Conservation (phyloP, 2,329 filamentous ascomycete species). For the Lasiodiplodia theobromae region DNA sequence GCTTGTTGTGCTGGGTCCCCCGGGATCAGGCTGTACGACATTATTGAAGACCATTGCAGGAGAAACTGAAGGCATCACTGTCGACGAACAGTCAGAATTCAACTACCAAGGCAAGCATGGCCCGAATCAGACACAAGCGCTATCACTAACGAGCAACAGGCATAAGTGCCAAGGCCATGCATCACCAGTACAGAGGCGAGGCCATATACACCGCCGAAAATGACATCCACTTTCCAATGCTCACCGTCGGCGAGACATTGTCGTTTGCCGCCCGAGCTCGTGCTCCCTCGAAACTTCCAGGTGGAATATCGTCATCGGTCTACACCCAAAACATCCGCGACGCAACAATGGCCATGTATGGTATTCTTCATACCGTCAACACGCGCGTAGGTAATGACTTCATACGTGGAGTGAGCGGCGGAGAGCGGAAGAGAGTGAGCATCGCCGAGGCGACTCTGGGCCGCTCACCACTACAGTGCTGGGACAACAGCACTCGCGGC, state of each 20-base stretch:
- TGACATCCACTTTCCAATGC: slow-evolving; percentile 78
- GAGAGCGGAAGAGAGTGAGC: slow-evolving; percentile 77
- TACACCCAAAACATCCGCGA: slow-evolving; percentile 70
- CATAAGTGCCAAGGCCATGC: slow-evolving; percentile 74
- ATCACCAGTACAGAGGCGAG: slow-evolving; percentile 77
- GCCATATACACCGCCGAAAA: slow-evolving; percentile 85
- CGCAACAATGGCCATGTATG: slow-evolving; percentile 77
- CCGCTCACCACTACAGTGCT: slow-evolving; percentile 66
- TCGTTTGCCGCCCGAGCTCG: slow-evolving; percentile 77
- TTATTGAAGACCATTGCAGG: slow-evolving; percentile 83
- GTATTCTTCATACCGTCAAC: slow-evolving; percentile 73
- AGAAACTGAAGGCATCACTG: slow-evolving; percentile 78
- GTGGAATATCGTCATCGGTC: slow-evolving; percentile 60
- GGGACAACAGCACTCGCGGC: slow-evolving; percentile 76
- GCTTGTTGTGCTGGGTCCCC: slow-evolving; percentile 74
- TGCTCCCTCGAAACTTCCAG: slow-evolving; percentile 65
- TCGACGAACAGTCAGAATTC: slow-evolving; percentile 73
- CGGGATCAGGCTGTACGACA: slow-evolving; percentile 75
- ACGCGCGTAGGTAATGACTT: slow-evolving; percentile 76
- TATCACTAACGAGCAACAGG: no score
- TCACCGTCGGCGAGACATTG: slow-evolving; percentile 78
- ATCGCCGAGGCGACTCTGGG: slow-evolving; percentile 76
- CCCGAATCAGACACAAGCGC: no score
- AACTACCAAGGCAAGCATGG: slow-evolving; percentile 72
- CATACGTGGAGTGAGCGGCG: slow-evolving; percentile 73